Conservation (phyloP, 495 filamentous ascomycete genomes). For the Xanthoparmelia taractica region DNA sequence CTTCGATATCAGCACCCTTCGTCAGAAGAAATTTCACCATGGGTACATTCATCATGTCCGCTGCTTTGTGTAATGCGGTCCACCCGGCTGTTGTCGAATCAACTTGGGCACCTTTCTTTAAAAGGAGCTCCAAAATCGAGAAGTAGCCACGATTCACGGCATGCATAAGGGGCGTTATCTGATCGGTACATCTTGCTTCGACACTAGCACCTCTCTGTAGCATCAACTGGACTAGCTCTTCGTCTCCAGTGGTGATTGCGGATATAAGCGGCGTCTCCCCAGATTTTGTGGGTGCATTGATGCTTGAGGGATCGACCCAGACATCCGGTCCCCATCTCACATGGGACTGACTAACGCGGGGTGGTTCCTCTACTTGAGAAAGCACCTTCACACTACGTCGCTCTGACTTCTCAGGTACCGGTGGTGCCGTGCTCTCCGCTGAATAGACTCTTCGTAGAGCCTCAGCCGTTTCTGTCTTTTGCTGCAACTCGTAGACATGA, state of each 20-base stretch:
- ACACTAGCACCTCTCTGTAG: constrained; percentile 22
- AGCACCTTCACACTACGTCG: constrained; percentile 4
- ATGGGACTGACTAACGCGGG: not conserved
- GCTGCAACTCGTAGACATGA: constrained; percentile 17
- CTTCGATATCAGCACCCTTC: constrained; percentile 22
- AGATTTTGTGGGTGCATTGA: constrained; percentile 19
- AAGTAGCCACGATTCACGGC: constrained; percentile 23
- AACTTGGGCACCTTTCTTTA: constrained; percentile 23
- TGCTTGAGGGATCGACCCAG: constrained; percentile 20
- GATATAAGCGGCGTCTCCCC: constrained; percentile 24
- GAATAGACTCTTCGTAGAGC: constrained; percentile 18
- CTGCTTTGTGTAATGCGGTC: constrained; percentile 24
- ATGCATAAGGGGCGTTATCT: constrained; percentile 23
- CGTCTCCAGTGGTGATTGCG: constrained; percentile 20
- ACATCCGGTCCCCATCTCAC: constrained; percentile 24
- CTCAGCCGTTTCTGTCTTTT: constrained; percentile 15
- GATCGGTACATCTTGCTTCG: constrained; percentile 19
- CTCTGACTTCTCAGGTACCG: not conserved
- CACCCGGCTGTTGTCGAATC: constrained; percentile 20
- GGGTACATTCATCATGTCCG: constrained; percentile 15
- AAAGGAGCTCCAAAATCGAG: constrained; percentile 19
- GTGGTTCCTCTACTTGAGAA: not conserved
- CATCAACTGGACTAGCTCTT: constrained; percentile 18
- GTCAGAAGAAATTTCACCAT: constrained; percentile 19
- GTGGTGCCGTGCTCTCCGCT: constrained; percentile 1